phyloP scores from a whole-genome alignment of 2,329 filamentous ascomycete genomes.

The Exutisphaerella laricina region DNA sequence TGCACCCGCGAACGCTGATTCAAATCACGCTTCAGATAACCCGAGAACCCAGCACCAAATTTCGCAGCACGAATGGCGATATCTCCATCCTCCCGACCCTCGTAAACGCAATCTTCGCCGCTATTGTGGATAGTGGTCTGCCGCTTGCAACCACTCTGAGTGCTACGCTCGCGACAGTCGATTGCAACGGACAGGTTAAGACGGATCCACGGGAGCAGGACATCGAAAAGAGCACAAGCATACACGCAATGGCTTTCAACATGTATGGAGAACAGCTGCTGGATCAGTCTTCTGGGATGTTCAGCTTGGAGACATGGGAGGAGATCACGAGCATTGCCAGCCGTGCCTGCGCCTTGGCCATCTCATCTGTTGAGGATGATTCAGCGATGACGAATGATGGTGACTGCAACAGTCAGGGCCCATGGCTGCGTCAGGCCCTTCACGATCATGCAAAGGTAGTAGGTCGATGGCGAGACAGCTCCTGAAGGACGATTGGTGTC shows the following conservation, averaged over 20 bases:
- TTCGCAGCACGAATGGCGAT: constrained; percentile 53
- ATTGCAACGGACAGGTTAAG: constrained; percentile 32
- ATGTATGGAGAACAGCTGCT: constrained; percentile 66
- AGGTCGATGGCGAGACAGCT: constrained; percentile 36
- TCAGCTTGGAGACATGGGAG: constrained; percentile 71
- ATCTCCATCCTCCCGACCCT: constrained; percentile 75
- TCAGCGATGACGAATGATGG: constrained; percentile 37
- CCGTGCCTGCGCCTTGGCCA: constrained; percentile 54
- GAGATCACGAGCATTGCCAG: constrained; percentile 60
- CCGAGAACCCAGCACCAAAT: constrained; percentile 47
- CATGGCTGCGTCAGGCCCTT: constrained; percentile 39
- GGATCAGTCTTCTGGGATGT: constrained; percentile 74
- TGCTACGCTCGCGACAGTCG: constrained; percentile 59
- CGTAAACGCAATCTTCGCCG: constrained; percentile 70
- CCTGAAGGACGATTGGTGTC: too few species aligned
- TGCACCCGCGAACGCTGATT: constrained; percentile 70
- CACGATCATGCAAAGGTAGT: constrained; percentile 37
- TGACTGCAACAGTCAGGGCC: constrained; percentile 23
- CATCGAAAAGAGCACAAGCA: constrained; percentile 58
- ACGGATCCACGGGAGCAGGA: constrained; percentile 59
- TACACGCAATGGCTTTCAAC: constrained; percentile 82
- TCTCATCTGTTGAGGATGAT: constrained; percentile 34
- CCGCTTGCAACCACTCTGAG: constrained; percentile 70
- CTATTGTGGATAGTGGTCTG: constrained; percentile 74
- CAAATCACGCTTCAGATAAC: constrained; percentile 73